Percentiles rank a stretch among this genome's conserved stretches.
These are phyloP conservation scores for Solanum hybrid DNA, from an alignment of 305 asterid genomes.

Conservation along the genomic window DNA sequence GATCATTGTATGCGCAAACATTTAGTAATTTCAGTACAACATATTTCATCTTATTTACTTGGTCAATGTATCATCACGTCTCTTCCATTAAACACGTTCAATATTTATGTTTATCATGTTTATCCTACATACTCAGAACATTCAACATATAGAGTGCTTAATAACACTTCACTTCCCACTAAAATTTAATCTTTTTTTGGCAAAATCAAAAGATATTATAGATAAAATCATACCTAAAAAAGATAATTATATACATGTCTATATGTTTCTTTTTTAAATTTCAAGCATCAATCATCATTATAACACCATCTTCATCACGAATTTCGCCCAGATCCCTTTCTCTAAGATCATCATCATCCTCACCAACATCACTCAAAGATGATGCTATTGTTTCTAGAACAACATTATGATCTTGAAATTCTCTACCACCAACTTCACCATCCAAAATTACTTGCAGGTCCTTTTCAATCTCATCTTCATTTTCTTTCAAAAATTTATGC, in stretches of 20 bases:
- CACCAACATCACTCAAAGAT: background rate
- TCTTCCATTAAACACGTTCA: background rate
- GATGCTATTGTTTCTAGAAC: background rate
- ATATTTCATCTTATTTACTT: background rate
- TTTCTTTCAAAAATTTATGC: slow-evolving; percentile 22
- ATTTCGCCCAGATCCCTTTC: slow-evolving; percentile 15
- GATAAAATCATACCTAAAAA: slow-evolving; percentile 7
- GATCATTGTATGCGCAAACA: too few species aligned
- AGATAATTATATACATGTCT: background rate
- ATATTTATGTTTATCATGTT: background rate
- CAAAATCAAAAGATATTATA: background rate
- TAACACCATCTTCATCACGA: slow-evolving; percentile 58
- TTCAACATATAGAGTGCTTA: background rate
- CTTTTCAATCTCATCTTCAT: background rate
- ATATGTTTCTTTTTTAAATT: background rate
- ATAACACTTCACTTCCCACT: background rate
- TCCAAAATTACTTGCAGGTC: background rate
- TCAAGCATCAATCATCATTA: slow-evolving; percentile 47
- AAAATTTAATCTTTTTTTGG: background rate
- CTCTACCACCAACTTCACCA: background rate
- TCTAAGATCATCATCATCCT: slow-evolving; percentile 8
- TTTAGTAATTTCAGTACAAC: background rate
- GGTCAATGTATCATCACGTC: background rate
- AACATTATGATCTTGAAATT: background rate
- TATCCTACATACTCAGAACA: background rate